These are phyloP conservation scores for Ziziphus jujuba DNA, from an alignment of 306 rosid genomes.

Conservation along the genomic window DNA sequence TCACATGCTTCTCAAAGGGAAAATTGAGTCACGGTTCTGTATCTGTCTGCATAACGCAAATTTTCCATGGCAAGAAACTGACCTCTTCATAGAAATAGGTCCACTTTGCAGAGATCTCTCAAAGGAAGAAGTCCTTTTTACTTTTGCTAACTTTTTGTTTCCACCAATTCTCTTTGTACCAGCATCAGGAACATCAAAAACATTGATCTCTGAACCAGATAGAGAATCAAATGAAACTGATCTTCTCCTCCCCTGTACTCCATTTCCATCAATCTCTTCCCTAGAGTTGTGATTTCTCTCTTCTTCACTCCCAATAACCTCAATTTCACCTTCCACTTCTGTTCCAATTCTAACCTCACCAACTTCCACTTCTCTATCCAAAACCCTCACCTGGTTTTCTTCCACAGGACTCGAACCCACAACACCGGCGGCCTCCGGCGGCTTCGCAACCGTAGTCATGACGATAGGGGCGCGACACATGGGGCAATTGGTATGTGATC, in stretches of 20 bases:
- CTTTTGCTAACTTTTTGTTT: constrained; percentile 29
- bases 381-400: constrained; percentile 23
- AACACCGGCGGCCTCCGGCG: constrained; percentile 25
- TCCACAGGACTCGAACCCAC: constrained; percentile 23
- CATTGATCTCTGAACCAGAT: constrained; percentile 42
- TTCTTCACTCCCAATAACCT: constrained; percentile 16
- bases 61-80: constrained; percentile 61
- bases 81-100: constrained; percentile 58
- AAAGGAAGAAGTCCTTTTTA: constrained; percentile 48
- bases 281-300: constrained; percentile 13
- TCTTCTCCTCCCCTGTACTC: constrained; percentile 41
- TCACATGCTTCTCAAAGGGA: constrained; percentile 45
- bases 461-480: constrained; percentile 79
- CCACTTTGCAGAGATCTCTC: constrained; percentile 34
- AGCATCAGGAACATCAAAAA: constrained; percentile 17
- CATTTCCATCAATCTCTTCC: neutral
- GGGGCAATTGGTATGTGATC: constrained; percentile 87
- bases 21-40: constrained; percentile 39
- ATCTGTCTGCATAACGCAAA: constrained; percentile 34
- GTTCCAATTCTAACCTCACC: constrained; percentile 28
- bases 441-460: neutral
- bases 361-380: constrained; percentile 16
- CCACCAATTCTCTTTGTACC: constrained; percentile 32
- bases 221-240: constrained; percentile 65
- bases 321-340: constrained; percentile 23